These are phyloP conservation scores for Porcisia hertigi DNA, from an alignment of 208 protist genomes.

Conservation along the genomic window DNA sequence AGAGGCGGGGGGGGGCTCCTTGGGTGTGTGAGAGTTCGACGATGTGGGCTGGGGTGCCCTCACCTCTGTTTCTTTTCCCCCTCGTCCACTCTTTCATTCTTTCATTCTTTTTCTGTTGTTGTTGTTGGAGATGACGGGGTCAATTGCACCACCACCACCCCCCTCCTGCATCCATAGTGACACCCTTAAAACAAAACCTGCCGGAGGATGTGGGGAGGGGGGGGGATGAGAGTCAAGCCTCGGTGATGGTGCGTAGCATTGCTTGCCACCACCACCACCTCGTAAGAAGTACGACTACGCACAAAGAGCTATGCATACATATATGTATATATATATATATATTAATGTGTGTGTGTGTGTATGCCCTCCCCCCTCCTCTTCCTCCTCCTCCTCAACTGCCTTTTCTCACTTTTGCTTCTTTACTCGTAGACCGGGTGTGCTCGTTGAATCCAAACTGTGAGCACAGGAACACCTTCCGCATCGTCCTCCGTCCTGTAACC, in stretches of 20 bases:
- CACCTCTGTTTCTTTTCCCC: neutral
- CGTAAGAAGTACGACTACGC: neutral
- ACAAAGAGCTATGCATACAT: too few species aligned
- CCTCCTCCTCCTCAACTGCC: neutral
- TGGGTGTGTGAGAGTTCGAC: neutral
- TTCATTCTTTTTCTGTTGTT: neutral
- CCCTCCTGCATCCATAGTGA: neutral
- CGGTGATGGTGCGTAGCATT: neutral
- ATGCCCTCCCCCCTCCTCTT: too few species aligned
- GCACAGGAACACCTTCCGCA: neutral
- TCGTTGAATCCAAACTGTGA: neutral
- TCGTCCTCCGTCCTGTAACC: neutral
- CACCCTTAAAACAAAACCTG: neutral
- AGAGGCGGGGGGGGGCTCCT: neutral
- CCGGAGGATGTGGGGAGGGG: neutral
- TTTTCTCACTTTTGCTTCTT: neutral
- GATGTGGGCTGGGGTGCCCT: neutral
- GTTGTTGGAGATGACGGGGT: neutral
- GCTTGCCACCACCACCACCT: neutral
- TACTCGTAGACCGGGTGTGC: too few species aligned
- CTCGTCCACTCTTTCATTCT: neutral
- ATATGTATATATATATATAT: too few species aligned
- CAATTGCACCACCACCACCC: neutral
- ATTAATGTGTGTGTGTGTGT: too few species aligned
- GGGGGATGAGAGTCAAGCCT: too few species aligned